Evolutionary conservation across 129 eudicot genomes (phyloP).

Genomic region (Ambrosia artemisiifolia): DNA sequence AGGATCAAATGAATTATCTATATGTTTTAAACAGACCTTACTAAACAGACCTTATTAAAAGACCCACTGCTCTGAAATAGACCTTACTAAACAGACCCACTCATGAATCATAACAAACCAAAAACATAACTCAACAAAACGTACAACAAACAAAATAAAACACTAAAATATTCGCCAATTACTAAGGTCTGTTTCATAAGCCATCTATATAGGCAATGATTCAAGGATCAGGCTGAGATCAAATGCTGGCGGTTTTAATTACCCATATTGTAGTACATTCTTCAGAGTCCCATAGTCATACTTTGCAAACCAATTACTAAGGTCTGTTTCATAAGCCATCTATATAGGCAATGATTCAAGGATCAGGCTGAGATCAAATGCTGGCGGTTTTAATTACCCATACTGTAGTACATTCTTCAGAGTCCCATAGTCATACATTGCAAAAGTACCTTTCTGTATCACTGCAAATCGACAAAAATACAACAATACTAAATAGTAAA

Average conservation of each 20-base stretch:
- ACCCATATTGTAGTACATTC: slow-evolving; percentile 57
- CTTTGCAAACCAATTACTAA: too few species aligned
- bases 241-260: slow-evolving; percentile 60
- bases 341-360: slow-evolving; percentile 81
- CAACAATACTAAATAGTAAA: background rate
- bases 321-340: slow-evolving; percentile 99
- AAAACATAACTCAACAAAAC: too few species aligned
- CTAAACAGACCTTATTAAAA: too few species aligned
- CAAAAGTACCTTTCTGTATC: slow-evolving; percentile 89
- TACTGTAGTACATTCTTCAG: slow-evolving; percentile 62
- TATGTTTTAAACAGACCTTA: too few species aligned
- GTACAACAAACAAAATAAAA: too few species aligned
- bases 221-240: slow-evolving; percentile 71
- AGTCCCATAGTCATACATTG: slow-evolving; percentile 81
- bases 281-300: slow-evolving; percentile 81
- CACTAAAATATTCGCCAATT: too few species aligned
- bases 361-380: slow-evolving; percentile 67
- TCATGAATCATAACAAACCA: too few species aligned
- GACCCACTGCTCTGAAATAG: too few species aligned
- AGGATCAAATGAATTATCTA: too few species aligned
- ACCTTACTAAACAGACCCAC: too few species aligned
- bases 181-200: too few species aligned
- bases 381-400: slow-evolving; percentile 59
- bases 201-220: slow-evolving; percentile 95
- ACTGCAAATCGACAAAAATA: slow-evolving; percentile 44